Base-by-base conservation (phyloP, 2,329 filamentous ascomycete species). In the Pseudocercospora eumusae region DNA sequence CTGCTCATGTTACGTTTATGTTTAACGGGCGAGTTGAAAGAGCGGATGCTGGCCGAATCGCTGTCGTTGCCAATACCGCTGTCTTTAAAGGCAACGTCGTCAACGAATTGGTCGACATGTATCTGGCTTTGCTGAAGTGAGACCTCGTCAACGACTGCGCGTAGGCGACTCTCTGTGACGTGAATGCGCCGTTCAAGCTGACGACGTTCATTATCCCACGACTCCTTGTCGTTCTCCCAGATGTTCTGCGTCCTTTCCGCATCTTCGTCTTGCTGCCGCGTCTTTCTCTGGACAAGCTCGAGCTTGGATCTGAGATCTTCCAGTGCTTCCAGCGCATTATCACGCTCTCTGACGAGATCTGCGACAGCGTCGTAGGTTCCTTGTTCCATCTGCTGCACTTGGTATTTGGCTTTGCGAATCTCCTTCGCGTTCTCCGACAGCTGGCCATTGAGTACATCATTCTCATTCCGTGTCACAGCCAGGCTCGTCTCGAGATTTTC, bases 121-220 rank as follows among this genome's bases (percentile, higher is more conserved):
- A 74, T 71, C 36, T 66, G 63, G 10, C 80, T 80, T 69, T 92
- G 87, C 60, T 86, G 86, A 3, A 85, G 83, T n/a, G 87, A 87
- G 55, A 99, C 85, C 76, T 98, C 95, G 40, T 93, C 91, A 49
- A 99, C 81, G 10, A 99, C 84, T 10, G 86, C 83, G 74, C 93
- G 95, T 59, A 99, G 77, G 40, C 93, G 88, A 28, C 84, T 90
- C 77, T 99, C 95, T 1, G 92, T 90, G n/a, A 97, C 84, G 74
- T 98, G 93, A 13, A 96, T 79, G 69, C 90, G 92, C 60, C 91
- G 87, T 75, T 99, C 93, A 64, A 91, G 83, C 60, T 86, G 89
- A 59, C 93, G 87, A 70, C 87, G 89, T 74, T 96, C 92, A 52
- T 89, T 87, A 11, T 93, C 88, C 92, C 93, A 98, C 1, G 81